A percentile compares a stretch with the other conserved stretches of the same genome.
These are phyloP conservation scores for Starmerella ratchasimensis DNA, from an alignment of 805 yeast species.

Conservation along the genomic window DNA sequence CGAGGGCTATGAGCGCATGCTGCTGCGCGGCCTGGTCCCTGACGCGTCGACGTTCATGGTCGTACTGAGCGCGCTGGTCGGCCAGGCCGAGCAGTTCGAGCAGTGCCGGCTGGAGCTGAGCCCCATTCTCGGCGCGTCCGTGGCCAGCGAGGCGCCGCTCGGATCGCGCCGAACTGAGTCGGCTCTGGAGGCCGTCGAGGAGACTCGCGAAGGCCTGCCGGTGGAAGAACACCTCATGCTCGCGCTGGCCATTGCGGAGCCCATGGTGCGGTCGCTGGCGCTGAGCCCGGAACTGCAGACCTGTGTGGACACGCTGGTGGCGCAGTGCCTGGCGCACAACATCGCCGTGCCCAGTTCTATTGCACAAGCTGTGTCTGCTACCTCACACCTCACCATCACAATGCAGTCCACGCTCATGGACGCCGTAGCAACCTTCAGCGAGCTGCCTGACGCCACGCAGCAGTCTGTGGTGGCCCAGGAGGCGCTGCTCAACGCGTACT, in stretches of 20 bases:
- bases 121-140: slow-evolving; percentile 15
- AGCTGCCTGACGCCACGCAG: slow-evolving; percentile 6
- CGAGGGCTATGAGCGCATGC: slow-evolving; percentile 23
- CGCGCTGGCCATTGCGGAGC: slow-evolving; percentile 13
- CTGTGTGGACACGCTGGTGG: slow-evolving; percentile 10
- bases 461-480: slow-evolving; percentile 6
- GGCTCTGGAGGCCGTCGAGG: slow-evolving; percentile 21
- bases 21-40: slow-evolving; percentile 20
- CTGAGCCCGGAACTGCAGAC: slow-evolving; percentile 2
- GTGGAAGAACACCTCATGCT: slow-evolving; percentile 18
- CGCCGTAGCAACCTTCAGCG: slow-evolving; percentile 8
- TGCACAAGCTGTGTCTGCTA: not conserved
- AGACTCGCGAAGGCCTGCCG: slow-evolving; percentile 19
- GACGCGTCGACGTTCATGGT: slow-evolving; percentile 21
- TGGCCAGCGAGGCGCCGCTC: too few relatives aligned
- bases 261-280: slow-evolving; percentile 6
- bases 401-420: slow-evolving; percentile 4
- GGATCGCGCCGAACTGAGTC: too few relatives aligned
- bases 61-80: slow-evolving; percentile 20
- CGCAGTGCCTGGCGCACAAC: slow-evolving; percentile 5
- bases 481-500: slow-evolving; percentile 9
- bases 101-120: slow-evolving; percentile 3
- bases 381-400: not conserved
- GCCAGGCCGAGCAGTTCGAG: slow-evolving; percentile 13
- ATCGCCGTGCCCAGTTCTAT: slow-evolving; percentile 7